These are phyloP conservation scores for Curvularia verruculosa DNA, from an alignment of 2,329 filamentous ascomycete species.

Conservation along the genomic window DNA sequence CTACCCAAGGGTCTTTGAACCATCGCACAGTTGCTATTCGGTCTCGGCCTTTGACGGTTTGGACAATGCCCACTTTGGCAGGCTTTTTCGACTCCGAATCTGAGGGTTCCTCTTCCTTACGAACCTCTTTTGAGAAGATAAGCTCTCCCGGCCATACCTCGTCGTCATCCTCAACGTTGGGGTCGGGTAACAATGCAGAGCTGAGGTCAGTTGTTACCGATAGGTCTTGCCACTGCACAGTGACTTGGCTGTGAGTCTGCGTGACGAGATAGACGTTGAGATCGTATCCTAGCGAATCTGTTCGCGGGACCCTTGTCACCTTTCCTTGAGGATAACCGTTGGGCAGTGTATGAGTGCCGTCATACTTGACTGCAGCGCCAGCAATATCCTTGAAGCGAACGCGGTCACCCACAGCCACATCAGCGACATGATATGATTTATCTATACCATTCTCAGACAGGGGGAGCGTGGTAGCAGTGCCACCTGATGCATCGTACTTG, in stretches of 20 bases:
- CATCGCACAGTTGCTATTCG: conserved; percentile 63
- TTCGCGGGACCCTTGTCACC: conserved; percentile 54
- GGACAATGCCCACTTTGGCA: conserved; percentile 62
- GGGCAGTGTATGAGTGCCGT: conserved; percentile 37
- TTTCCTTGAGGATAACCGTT: conserved; percentile 49
- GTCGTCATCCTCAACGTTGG: conserved; percentile 61
- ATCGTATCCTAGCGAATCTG: conserved; percentile 61
- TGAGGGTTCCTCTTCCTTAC: conserved; percentile 18
- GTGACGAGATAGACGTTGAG: conserved; percentile 63
- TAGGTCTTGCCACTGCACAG: conserved; percentile 65
- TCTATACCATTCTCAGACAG: conserved; percentile 31
- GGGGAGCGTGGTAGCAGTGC: conserved; percentile 31
- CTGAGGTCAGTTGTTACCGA: conserved; percentile 56
- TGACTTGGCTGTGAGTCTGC: conserved; percentile 56
- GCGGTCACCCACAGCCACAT: conserved; percentile 54
- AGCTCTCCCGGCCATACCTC: conserved; percentile 64
- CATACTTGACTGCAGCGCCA: conserved; percentile 60
- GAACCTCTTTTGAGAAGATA: conserved; percentile 55
- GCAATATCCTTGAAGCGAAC: conserved; percentile 63
- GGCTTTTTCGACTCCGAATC: conserved; percentile 49
- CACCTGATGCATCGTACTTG: conserved; percentile 52
- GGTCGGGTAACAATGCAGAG: conserved; percentile 56
- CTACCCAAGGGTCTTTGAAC: conserved; percentile 51
- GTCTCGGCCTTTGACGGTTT: conserved; percentile 61
- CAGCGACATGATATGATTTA: conserved; percentile 44